phyloP scores from a whole-genome alignment of 2,329 filamentous ascomycete species.

The Aspergillus awamori region DNA sequence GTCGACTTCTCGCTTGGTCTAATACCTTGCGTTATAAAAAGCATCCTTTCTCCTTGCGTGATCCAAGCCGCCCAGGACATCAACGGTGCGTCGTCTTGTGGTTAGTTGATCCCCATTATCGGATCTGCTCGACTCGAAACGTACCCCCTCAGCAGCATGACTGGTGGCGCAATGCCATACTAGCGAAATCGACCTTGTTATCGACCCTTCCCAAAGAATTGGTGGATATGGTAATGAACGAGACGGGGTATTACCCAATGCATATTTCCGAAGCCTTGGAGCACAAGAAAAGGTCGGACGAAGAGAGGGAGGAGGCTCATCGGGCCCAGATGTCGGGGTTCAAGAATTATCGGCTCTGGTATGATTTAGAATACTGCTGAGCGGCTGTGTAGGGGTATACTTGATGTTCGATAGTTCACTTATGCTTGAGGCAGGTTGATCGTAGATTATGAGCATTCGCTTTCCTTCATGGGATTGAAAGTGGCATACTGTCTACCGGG shows the following conservation, averaged over 20 bases:
- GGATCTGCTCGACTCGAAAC: constrained; percentile 18
- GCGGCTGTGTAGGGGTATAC: not conserved
- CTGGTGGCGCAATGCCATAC: constrained; percentile 9
- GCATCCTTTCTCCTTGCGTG: constrained; percentile 14
- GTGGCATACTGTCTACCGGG: too few species aligned
- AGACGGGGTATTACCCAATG: not conserved
- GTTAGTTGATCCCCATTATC: constrained; percentile 20
- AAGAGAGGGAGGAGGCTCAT: not conserved
- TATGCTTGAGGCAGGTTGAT: too few species aligned
- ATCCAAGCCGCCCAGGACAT: constrained; percentile 14
- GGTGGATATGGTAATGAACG: not conserved
- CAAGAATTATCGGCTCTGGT: not conserved
- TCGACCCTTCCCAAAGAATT: not conserved
- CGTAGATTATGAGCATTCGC: too few species aligned
- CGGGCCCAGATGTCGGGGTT: not conserved
- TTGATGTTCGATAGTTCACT: too few species aligned
- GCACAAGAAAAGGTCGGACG: not conserved
- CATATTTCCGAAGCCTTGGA: not conserved
- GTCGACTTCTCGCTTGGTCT: constrained; percentile 17
- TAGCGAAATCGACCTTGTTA: not conserved
- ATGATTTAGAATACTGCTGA: not conserved
- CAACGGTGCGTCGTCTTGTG: constrained; percentile 15
- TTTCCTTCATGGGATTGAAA: too few species aligned
- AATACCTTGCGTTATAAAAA: constrained; percentile 15
- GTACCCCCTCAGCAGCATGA: constrained; percentile 17